Base-by-base conservation (phyloP, 805 yeast genomes). In the Myxozyma vanderwaltii region DNA sequence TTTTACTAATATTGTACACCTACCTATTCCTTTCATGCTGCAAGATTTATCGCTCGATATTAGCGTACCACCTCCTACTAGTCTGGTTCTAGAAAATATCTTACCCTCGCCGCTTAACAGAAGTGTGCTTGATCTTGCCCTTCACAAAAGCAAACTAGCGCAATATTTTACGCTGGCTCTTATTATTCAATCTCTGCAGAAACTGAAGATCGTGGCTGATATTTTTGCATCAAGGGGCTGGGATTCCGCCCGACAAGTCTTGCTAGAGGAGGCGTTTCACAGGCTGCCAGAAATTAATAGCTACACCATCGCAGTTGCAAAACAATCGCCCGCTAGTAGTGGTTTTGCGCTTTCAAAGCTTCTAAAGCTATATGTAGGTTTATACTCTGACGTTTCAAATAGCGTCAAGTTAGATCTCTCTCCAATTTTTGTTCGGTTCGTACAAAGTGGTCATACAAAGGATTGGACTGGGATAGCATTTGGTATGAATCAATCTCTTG, bases 41-140 rank as follows among this genome's bases (percentile, higher is more conserved):
- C n/a, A 29, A 6, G 54, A 50, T 43, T 15, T 15, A 6, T 29
- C 26, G 13, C 23, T 35, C 5, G 19, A 15, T 3, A 31, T 57
- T 5, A 39, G 23, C 5, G 27, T 21, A 3, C 36, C 63, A 2
- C 85, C 82, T 40, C 67, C 74, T 0, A 65, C 67, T 27, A 51
- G 69, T 1, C 65, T 76, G 1, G 75, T 86, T 0, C 68, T 79
- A 29, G 91, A 88, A 59, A 76, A 78, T 43, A 77, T 88, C 5
- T 71, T 86, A 4, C 94, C 96, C 3, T 74, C 84, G 0, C 82
- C 89, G 0, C 67, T 91, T 17, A 81, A 86, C 1, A 81, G 83
- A 64, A 57, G 78, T 1, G 77, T 86, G 0, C 72, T 91, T 49
- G 75, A 80, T 1, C 86, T 84, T 62, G 81, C 88, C 57, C 71